These are phyloP conservation scores for Exophiala lecanii-corni DNA, from an alignment of 2,329 filamentous ascomycete species.

Conservation along the genomic window DNA sequence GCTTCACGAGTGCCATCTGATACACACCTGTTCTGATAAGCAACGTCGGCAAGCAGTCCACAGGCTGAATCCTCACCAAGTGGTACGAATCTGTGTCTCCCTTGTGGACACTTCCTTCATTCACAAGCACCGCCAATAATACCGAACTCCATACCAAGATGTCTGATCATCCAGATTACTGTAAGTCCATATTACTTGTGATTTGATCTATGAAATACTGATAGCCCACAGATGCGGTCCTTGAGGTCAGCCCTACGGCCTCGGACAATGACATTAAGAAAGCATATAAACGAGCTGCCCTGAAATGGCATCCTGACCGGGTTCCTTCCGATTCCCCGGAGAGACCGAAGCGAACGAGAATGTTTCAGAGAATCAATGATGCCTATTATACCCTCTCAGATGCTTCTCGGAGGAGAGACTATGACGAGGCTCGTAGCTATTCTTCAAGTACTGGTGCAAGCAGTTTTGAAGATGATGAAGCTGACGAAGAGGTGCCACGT, in stretches of 20 bases:
- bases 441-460: slow-evolving; percentile 46
- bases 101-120: no score
- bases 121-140: no score
- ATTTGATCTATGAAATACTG: no score
- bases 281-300: slow-evolving; percentile 88
- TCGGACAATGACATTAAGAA: slow-evolving; percentile 79
- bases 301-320: slow-evolving; percentile 91
- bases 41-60: no score
- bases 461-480: slow-evolving; percentile 45
- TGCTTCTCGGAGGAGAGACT: slow-evolving; percentile 68
- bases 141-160: no score
- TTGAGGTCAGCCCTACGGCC: slow-evolving; percentile 69
- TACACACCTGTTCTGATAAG: no score
- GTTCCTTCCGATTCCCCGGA: slow-evolving; percentile 80
- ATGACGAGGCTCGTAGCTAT: slow-evolving; percentile 67
- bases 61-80: no score
- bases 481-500: slow-evolving; percentile 27
- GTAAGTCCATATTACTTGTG: slow-evolving; percentile 18
- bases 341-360: slow-evolving; percentile 72
- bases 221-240: slow-evolving; percentile 40
- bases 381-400: slow-evolving; percentile 92
- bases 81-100: no score
- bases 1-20: no score
- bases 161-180: slow-evolving; percentile 26
- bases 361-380: slow-evolving; percentile 88